phyloP scores from a whole-genome alignment of 208 protist species.

The Acanthamoeba culbertsoni region DNA sequence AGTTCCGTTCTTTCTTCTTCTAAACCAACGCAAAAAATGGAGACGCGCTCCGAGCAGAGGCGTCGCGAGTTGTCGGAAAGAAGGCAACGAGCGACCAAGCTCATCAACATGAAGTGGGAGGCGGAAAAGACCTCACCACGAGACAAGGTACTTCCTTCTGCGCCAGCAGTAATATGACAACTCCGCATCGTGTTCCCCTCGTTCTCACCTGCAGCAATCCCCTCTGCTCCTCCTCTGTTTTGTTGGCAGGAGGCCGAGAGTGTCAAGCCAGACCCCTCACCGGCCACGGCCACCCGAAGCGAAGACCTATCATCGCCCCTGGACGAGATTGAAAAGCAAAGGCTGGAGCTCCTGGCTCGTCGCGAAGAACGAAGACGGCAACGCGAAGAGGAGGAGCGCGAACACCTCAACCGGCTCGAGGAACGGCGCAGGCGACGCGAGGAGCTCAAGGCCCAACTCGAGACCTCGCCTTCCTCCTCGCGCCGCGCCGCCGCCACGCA shows the following conservation, averaged over 20 bases:
- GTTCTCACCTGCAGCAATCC: background rate
- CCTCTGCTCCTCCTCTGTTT: background rate
- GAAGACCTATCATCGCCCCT: background rate
- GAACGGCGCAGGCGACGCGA: background rate
- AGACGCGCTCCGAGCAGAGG: background rate
- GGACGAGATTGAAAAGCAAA: background rate
- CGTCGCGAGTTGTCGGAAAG: background rate
- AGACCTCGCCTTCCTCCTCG: background rate
- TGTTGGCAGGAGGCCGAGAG: too few species aligned
- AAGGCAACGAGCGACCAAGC: background rate
- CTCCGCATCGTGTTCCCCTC: background rate
- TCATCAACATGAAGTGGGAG: conserved; percentile 12
- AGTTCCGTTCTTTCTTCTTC: background rate
- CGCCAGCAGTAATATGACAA: too few species aligned
- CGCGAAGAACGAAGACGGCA: background rate
- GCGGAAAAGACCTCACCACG: background rate
- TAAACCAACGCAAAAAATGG: background rate
- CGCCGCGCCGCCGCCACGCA: background rate
- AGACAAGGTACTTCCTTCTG: background rate
- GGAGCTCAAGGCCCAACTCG: background rate
- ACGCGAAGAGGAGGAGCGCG: background rate
- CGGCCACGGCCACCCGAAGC: background rate
- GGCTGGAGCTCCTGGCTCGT: background rate
- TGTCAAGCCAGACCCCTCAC: background rate
- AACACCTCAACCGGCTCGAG: conserved; percentile 38